Percentiles rank a stretch among this genome's conserved stretches.
These are phyloP conservation scores for Prunella vulgaris DNA, from an alignment of 257 asterid genomes.

Conservation along the genomic window DNA sequence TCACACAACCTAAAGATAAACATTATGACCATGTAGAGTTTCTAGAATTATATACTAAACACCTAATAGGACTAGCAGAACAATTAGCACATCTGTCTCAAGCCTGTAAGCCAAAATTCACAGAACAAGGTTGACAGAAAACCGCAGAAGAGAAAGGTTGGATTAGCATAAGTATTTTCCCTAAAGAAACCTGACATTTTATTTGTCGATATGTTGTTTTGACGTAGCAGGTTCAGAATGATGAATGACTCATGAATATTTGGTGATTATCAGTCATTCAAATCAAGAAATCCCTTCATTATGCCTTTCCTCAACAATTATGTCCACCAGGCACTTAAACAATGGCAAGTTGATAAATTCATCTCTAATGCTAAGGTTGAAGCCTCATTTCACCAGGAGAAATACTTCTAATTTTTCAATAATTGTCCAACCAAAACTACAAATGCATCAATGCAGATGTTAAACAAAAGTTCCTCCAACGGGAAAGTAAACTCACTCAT, in stretches of 20 bases:
- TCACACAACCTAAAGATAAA: background rate
- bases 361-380: background rate
- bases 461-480: background rate
- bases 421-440: background rate
- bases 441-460: background rate
- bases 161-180: background rate
- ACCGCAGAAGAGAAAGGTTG: background rate
- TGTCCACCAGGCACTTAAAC: background rate
- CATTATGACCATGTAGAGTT: background rate
- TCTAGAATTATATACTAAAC: background rate
- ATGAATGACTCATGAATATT: background rate
- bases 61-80: background rate
- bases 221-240: background rate
- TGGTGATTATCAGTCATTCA: background rate
- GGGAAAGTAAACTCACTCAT: background rate
- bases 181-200: background rate
- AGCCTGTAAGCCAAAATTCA: background rate
- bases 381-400: conserved; percentile 1
- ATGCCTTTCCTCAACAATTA: background rate
- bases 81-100: background rate
- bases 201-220: background rate
- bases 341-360: conserved; percentile 1
- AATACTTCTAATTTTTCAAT: background rate
- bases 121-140: background rate
- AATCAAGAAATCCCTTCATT: background rate